Conservation (phyloP, 139 green algal genomes). For the Coelastrella sp. region DNA sequence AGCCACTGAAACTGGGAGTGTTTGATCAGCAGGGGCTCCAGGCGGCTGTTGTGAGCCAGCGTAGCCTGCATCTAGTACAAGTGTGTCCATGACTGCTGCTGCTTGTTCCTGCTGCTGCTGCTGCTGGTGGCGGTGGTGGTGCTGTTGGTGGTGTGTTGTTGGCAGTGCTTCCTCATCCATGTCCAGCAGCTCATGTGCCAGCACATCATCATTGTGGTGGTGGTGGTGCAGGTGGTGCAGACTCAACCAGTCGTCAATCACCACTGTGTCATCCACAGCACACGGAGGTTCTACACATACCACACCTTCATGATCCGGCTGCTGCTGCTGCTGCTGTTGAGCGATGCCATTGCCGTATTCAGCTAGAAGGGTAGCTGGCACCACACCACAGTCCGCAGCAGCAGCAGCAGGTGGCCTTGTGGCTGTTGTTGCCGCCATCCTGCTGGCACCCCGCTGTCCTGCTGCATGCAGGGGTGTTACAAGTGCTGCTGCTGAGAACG, state of each 20-base stretch:
- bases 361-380: background rate
- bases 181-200: too few relatives aligned
- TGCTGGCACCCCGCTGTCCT: background rate
- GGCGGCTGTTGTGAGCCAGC: background rate
- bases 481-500: background rate
- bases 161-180: too few relatives aligned
- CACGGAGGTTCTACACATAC: too few relatives aligned
- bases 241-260: too few relatives aligned
- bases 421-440: background rate
- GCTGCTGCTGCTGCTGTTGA: conserved; percentile 2
- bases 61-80: too few relatives aligned
- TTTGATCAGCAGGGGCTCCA: too few relatives aligned
- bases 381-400: background rate
- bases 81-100: too few relatives aligned
- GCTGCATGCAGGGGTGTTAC: background rate
- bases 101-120: too few relatives aligned
- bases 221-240: too few relatives aligned
- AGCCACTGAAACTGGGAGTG: background rate
- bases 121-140: too few relatives aligned
- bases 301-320: background rate
- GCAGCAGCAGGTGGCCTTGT: background rate
- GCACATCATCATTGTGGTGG: background rate
- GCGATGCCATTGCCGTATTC: background rate
- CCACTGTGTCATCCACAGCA: too few relatives aligned
- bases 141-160: too few relatives aligned